A percentile compares a stretch with the other conserved stretches of the same genome.
These are phyloP conservation scores for Russula griseocarnosa DNA, from an alignment of 768 basidiomycete genomes.

Conservation along the genomic window DNA sequence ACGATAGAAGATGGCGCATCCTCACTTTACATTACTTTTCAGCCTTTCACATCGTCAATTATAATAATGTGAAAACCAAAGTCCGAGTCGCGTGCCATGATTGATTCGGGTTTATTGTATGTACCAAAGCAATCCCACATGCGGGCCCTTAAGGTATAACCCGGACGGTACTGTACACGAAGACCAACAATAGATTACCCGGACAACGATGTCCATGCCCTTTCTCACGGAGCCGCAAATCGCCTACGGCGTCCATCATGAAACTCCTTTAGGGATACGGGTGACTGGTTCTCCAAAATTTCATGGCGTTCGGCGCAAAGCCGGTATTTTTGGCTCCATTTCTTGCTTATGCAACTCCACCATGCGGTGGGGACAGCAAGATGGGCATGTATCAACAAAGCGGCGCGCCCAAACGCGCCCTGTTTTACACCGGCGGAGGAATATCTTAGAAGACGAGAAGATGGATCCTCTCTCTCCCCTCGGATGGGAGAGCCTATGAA, in stretches of 20 bases:
- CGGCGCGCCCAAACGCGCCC: neutral
- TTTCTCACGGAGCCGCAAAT: neutral
- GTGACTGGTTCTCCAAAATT: neutral
- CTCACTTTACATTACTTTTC: neutral
- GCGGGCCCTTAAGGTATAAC: neutral
- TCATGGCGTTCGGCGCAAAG: neutral
- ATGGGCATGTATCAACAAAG: neutral
- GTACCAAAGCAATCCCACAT: neutral
- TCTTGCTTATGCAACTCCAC: neutral
- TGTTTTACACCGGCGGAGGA: neutral
- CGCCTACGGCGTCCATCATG: neutral
- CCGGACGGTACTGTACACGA: neutral
- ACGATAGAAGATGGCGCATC: neutral
- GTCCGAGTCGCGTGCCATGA: neutral
- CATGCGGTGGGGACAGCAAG: neutral
- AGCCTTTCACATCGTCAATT: neutral
- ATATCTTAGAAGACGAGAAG: conserved; percentile 17
- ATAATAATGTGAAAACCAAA: neutral
- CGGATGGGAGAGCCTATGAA: neutral
- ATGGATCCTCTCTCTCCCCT: conserved; percentile 5
- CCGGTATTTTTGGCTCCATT: neutral
- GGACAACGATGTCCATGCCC: neutral
- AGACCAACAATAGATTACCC: neutral
- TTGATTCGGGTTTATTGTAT: neutral
- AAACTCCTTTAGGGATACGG: neutral